Conservation (phyloP, 495 filamentous ascomycete species). For the Penicillium coprophilum region DNA sequence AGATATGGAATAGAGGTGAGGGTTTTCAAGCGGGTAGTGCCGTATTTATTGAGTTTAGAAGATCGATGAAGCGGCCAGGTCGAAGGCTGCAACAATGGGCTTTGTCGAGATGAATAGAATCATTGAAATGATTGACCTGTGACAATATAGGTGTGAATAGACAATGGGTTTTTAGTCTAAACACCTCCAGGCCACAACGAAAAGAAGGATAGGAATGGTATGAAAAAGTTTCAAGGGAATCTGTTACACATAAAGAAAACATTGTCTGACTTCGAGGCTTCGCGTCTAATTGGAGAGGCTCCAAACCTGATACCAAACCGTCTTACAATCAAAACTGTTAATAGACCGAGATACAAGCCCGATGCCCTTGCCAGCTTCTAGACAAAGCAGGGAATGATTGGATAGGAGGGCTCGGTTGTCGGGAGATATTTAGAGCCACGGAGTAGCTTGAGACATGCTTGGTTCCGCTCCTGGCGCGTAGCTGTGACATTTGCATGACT, state of each 20-base stretch:
- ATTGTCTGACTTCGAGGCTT: neutral
- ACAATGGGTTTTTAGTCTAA: slow-evolving; percentile 1
- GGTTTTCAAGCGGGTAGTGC: neutral
- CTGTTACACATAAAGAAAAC: slow-evolving; percentile 24
- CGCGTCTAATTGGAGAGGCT: slow-evolving; percentile 21
- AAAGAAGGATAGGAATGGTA: slow-evolving; percentile 5
- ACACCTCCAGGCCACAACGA: slow-evolving; percentile 3
- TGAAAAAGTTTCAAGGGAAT: slow-evolving; percentile 2
- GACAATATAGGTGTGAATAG: slow-evolving; percentile 4
- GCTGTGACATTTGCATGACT: slow-evolving; percentile 5
- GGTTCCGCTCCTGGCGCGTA: slow-evolving; percentile 27
- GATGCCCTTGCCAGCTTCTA: slow-evolving; percentile 1
- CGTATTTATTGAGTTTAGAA: slow-evolving; percentile 8
- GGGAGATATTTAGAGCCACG: slow-evolving; percentile 7
- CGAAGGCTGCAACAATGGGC: slow-evolving; percentile 6
- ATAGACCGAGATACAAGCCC: slow-evolving; percentile 2
- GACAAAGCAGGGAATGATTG: slow-evolving; percentile 19
- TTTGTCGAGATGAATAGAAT: slow-evolving; percentile 1
- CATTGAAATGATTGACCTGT: neutral
- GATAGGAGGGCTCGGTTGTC: slow-evolving; percentile 16
- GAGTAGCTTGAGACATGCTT: slow-evolving; percentile 22
- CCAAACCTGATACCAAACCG: slow-evolving; percentile 1
- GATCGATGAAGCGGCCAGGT: neutral
- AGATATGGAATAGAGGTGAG: neutral
- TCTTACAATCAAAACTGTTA: slow-evolving; percentile 19